These are phyloP conservation scores for Alternaria metachromatica DNA, from an alignment of 2,329 filamentous ascomycete genomes.

Conservation along the genomic window DNA sequence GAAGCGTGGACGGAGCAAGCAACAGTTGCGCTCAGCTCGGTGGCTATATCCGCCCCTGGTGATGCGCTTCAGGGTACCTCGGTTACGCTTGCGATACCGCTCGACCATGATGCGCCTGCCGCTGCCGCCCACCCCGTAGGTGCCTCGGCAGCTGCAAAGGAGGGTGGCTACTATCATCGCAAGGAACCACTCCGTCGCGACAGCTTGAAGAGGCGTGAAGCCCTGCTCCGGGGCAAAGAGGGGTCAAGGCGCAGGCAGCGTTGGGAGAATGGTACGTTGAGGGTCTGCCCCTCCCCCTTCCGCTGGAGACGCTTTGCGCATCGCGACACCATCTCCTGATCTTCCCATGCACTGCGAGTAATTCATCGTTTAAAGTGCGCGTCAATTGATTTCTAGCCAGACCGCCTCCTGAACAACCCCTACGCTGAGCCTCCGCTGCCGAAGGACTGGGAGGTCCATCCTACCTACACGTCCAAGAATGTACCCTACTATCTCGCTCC, in stretches of 20 bases:
- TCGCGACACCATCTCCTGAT: not conserved
- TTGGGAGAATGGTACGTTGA: slow-evolving; percentile 84
- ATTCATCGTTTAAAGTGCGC: not conserved
- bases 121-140: slow-evolving; percentile 30
- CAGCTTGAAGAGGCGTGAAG: slow-evolving; percentile 72
- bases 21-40: slow-evolving; percentile 51
- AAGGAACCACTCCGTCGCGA: slow-evolving; percentile 65
- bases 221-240: slow-evolving; percentile 86
- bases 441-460: slow-evolving; percentile 80
- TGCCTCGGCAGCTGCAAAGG: slow-evolving; percentile 46
- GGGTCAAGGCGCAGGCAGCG: slow-evolving; percentile 83
- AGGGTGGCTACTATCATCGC: slow-evolving; percentile 59
- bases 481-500: slow-evolving; percentile 90
- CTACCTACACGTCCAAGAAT: slow-evolving; percentile 77
- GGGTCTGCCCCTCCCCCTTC: slow-evolving; percentile 7
- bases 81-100: slow-evolving; percentile 73
- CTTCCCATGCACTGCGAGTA: not conserved
- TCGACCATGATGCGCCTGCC: slow-evolving; percentile 62
- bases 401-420: slow-evolving; percentile 85
- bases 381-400: slow-evolving; percentile 54
- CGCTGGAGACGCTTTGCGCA: slow-evolving; percentile 16
- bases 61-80: slow-evolving; percentile 59
- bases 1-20: slow-evolving; percentile 59
- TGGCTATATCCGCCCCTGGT: slow-evolving; percentile 47
- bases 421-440: slow-evolving; percentile 82